phyloP scores from a whole-genome alignment of 176 grass and related monocot species.

The Chloris gayana region DNA sequence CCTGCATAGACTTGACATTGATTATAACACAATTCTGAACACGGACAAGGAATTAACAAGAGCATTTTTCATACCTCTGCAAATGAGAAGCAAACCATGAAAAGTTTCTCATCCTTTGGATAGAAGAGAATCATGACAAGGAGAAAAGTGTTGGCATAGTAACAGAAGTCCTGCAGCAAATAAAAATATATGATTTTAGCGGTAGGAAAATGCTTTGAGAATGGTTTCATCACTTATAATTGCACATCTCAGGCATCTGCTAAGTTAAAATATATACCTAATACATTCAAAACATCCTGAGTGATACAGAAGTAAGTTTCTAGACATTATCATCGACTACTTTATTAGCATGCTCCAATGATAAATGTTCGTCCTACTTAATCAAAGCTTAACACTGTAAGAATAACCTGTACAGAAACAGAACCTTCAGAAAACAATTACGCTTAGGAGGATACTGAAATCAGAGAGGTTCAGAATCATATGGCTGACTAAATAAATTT shows the following conservation, averaged over 20 bases:
- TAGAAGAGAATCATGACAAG: slow-evolving; percentile 94
- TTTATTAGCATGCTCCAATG: neutral
- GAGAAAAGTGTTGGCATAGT: slow-evolving; percentile 98
- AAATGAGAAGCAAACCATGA: slow-evolving; percentile 99
- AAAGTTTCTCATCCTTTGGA: slow-evolving; percentile 97
- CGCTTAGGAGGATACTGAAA: neutral
- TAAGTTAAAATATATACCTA: neutral
- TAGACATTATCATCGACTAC: neutral
- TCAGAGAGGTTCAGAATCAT: neutral
- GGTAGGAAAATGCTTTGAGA: neutral
- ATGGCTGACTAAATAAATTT: neutral
- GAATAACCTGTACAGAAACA: neutral
- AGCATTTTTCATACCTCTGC: slow-evolving; percentile 75
- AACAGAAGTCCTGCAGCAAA: slow-evolving; percentile 89
- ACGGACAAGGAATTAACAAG: neutral
- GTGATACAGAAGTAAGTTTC: neutral
- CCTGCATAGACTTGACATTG: slow-evolving; percentile 58
- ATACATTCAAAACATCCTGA: neutral
- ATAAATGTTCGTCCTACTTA: neutral
- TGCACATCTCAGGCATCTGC: neutral
- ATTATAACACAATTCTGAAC: slow-evolving; percentile 16
- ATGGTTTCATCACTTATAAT: neutral
- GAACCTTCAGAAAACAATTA: neutral
- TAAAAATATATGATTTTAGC: neutral
- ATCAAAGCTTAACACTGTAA: neutral